Percentiles rank a stretch among this genome's conserved stretches.
Conservation (phyloP, 2,329 filamentous ascomycete species). For the Stenocarpella maydis region DNA sequence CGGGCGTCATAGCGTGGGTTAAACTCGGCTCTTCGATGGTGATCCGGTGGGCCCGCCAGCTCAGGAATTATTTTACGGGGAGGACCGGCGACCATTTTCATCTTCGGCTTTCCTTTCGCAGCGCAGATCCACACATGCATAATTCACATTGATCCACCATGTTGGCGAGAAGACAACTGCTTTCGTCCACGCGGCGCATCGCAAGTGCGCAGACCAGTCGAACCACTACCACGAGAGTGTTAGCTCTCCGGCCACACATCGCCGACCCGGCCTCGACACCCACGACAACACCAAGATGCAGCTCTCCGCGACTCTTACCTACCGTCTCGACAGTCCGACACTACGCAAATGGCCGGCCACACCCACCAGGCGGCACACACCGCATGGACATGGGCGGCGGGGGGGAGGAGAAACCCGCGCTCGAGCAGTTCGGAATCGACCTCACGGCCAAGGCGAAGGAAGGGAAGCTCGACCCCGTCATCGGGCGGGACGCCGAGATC, state of each 20-base stretch:
- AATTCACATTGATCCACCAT: conserved; percentile 41
- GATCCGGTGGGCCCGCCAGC: neutral
- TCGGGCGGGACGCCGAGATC: conserved; percentile 90
- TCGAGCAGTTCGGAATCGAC: conserved; percentile 92
- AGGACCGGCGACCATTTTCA: neutral
- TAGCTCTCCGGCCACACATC: conserved; percentile 36
- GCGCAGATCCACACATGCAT: neutral
- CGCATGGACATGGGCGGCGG: conserved; percentile 84
- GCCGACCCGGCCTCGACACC: no score
- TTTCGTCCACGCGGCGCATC: conserved; percentile 47
- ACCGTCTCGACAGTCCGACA: conserved; percentile 53
- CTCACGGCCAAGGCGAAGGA: conserved; percentile 84
- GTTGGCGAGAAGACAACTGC: conserved; percentile 50
- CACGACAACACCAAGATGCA: neutral
- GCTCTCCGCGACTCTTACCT: conserved; percentile 41
- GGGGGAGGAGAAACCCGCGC: conserved; percentile 79
- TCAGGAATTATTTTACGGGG: neutral
- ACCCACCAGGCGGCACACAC: conserved; percentile 91
- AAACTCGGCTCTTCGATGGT: neutral
- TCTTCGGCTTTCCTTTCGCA: neutral
- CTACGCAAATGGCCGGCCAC: conserved; percentile 78
- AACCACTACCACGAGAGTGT: conserved; percentile 36
- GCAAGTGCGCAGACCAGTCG: conserved; percentile 41
- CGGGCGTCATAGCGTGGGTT: conserved; percentile 18
- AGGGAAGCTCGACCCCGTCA: conserved; percentile 94